Percentiles rank a stretch among this genome's conserved stretches.
phyloP scores from a whole-genome alignment of 352 stramenopile genomes.

The Phytopythium sindhum region DNA sequence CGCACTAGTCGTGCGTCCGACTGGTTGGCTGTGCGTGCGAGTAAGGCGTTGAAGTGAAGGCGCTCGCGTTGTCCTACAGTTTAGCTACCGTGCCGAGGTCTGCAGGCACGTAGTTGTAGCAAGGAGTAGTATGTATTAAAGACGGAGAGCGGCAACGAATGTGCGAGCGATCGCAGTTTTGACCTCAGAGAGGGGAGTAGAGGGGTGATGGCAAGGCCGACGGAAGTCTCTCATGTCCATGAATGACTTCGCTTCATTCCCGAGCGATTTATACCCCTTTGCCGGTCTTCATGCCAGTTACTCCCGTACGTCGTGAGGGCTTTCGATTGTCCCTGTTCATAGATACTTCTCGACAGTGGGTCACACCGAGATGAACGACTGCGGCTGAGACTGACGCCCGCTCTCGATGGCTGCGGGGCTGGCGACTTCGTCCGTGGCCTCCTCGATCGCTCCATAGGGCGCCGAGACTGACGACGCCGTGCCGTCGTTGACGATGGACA shows the following conservation, averaged over 20 bases:
- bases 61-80: neutral
- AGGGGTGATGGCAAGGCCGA: neutral
- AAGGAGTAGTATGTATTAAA: constrained; percentile 12
- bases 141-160: constrained; percentile 24
- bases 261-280: neutral
- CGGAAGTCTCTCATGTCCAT: neutral
- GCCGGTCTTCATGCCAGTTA: neutral
- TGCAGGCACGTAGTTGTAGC: neutral
- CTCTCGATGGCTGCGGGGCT: constrained; percentile 24
- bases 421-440: constrained; percentile 28
- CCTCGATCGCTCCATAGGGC: constrained; percentile 34
- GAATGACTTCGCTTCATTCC: neutral
- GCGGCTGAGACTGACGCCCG: neutral
- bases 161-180: constrained; percentile 7
- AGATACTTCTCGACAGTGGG: neutral
- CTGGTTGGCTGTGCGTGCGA: neutral
- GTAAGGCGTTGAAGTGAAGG: neutral
- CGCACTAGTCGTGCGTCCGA: constrained; percentile 6
- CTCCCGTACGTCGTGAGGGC: neutral
- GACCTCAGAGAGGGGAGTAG: neutral
- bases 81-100: neutral
- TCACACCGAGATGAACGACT: constrained; percentile 9
- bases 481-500: constrained; percentile 31
- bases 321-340: neutral
- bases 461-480: constrained; percentile 29